Percentiles rank a stretch among this genome's conserved stretches.
Evolutionary conservation across 306 rosid genomes (phyloP).

Genomic region (Datisca glomerata): DNA sequence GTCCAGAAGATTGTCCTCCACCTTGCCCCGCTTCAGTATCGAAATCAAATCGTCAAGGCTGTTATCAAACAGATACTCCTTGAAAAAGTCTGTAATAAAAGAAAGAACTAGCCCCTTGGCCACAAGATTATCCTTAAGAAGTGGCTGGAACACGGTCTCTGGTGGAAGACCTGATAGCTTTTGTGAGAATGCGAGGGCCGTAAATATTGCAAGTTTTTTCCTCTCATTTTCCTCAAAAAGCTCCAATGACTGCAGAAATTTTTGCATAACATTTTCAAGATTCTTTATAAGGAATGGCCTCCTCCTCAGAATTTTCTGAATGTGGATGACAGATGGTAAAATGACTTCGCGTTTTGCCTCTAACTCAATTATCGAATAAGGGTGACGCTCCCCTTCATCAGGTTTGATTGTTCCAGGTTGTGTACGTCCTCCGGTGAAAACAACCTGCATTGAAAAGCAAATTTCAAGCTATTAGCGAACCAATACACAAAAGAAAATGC

Average conservation of each 20-base stretch:
- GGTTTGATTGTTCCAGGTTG: slow-evolving; percentile 99
- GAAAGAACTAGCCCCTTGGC: slow-evolving; percentile 95
- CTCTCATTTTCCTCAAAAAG: slow-evolving; percentile 98
- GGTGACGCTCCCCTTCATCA: slow-evolving; percentile 99
- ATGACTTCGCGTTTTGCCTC: slow-evolving; percentile 82
- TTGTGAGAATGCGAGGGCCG: slow-evolving; percentile 98
- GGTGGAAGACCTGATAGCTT: slow-evolving; percentile 99
- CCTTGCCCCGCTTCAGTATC: slow-evolving; percentile 89
- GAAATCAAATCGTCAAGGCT: slow-evolving; percentile 98
- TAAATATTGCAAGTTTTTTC: slow-evolving; percentile 95
- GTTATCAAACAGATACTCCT: slow-evolving; percentile 85
- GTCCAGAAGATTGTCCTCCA: slow-evolving; percentile 86
- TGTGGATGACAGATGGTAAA: slow-evolving; percentile 78
- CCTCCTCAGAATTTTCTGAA: slow-evolving; percentile 88
- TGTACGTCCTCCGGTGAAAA: slow-evolving; percentile 97
- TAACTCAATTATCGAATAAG: slow-evolving; percentile 73
- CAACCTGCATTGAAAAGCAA: slow-evolving; percentile 40
- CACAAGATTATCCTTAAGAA: slow-evolving; percentile 97
- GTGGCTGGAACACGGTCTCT: slow-evolving; percentile 94
- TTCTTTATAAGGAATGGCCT: slow-evolving; percentile 93
- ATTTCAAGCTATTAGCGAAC: background rate
- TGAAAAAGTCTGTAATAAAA: slow-evolving; percentile 92
- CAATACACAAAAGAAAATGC: background rate
- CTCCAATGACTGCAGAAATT: slow-evolving; percentile 91
- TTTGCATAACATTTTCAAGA: slow-evolving; percentile 99